A percentile compares a stretch with the other conserved stretches of the same genome.
phyloP scores from a whole-genome alignment of 371 early-diverging fungal genomes.

The Mortierella sp. region DNA sequence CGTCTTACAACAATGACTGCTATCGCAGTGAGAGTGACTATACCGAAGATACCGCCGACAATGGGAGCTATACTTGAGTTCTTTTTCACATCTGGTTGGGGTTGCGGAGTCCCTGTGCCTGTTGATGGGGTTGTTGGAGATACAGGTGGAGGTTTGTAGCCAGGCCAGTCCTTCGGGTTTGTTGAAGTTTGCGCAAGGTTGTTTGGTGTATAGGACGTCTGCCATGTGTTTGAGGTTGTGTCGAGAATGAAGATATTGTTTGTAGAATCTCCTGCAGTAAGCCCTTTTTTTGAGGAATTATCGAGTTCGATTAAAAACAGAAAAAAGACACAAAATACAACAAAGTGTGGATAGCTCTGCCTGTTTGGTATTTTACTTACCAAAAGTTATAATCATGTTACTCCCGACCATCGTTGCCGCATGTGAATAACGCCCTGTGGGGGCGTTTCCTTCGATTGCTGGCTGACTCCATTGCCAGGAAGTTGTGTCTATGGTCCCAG shows the following conservation, averaged over 20 bases:
- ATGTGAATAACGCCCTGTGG: constrained; percentile 50
- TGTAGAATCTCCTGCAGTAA: constrained; percentile 48
- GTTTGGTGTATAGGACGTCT: constrained; percentile 46
- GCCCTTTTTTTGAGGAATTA: constrained; percentile 13
- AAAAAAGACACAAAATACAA: no score
- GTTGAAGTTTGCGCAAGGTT: constrained; percentile 42
- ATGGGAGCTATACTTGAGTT: constrained; percentile 19
- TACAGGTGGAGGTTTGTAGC: constrained; percentile 46
- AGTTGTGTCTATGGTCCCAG: constrained; percentile 29
- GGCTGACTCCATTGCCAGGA: constrained; percentile 55
- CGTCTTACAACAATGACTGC: constrained; percentile 14
- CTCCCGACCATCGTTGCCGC: constrained; percentile 46
- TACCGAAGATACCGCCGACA: constrained; percentile 32
- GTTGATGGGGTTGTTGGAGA: constrained; percentile 13
- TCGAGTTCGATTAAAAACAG: background rate
- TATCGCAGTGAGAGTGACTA: constrained; percentile 13
- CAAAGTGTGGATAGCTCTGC: no score
- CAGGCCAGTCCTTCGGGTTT: constrained; percentile 54
- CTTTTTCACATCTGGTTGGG: background rate
- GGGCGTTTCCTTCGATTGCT: constrained; percentile 40
- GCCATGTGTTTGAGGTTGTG: constrained; percentile 45
- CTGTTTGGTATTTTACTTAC: constrained; percentile 13
- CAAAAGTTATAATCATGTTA: constrained; percentile 46
- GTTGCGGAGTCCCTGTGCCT: constrained; percentile 1
- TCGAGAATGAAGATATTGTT: constrained; percentile 44